Evolutionary conservation across 208 protist genomes (phyloP), one percentile per base, ranked within the genome.

Genomic region (Trypanosomatidae sp.): DNA sequence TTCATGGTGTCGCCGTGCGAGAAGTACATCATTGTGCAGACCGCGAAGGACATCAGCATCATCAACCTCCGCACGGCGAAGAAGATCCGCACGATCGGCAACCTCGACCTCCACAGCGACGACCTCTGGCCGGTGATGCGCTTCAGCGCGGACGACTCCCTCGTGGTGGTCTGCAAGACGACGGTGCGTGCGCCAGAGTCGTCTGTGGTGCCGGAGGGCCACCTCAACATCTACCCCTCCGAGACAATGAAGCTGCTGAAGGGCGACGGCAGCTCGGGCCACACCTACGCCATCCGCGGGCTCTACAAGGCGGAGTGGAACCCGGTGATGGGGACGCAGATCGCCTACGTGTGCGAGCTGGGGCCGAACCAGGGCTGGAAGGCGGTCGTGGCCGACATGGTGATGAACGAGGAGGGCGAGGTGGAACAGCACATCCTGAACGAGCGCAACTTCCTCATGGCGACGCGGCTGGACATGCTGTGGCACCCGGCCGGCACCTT

Each of bases 261-360:
- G 73, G 82, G 79, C 56, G 71, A 76, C 41, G 74, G 77, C 62
- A 84, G 73, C 69, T 77, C 60, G 10, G 77, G 76, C 28, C 74
- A 93, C 80, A 95, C 89, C n/a, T 94, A 93, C 50, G 72, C 79
- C 10, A 77, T 95, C 0, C 77, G 74, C 15, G 91, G 91, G 1
- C 85, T 97, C 28, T 91, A 91, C 82, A 90, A 91, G 69, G 90
- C 84, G 9, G 93, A 95, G 76, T 97, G 93, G 91, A 95, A 93
- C 82, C 93, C 93, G 3, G 81, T 77, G 59, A 71, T 88, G 44
- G 84, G 77, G 28, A 92, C 82, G 17, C 93, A 95, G 80, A 90
- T 97, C 64, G 93, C 89, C 28, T 84, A 95, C 72, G 82, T 93
- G 47, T 77, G 75, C 59, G 73, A 82, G 66, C 79, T 84, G 12